These are phyloP conservation scores for Eimeria necatrix DNA, from an alignment of 169 alveolate genomes.

Conservation along the genomic window DNA sequence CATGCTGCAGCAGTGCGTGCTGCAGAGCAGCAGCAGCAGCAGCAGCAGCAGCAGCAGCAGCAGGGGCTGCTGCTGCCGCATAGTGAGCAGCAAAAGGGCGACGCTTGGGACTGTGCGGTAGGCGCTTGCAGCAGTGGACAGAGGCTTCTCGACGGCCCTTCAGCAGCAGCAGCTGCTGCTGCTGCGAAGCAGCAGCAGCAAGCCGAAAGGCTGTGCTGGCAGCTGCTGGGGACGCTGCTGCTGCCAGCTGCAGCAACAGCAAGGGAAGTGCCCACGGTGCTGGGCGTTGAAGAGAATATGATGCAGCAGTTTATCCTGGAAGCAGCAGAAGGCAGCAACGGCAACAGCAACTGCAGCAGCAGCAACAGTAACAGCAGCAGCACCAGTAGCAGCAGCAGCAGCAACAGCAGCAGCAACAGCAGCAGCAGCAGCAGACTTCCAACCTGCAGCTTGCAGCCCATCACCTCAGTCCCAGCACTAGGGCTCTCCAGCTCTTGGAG, in stretches of 20 bases:
- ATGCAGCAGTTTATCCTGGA: background rate
- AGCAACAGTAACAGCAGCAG: slow-evolving; percentile 11
- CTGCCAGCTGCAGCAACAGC: slow-evolving; percentile 52
- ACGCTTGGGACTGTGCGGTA: background rate
- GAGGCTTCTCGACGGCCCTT: background rate
- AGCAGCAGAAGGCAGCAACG: background rate
- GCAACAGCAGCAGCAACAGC: background rate
- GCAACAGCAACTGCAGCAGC: background rate
- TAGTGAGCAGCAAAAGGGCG: background rate
- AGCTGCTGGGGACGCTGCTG: slow-evolving; percentile 31
- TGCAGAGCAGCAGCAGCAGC: slow-evolving; percentile 58
- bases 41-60: slow-evolving; percentile 30
- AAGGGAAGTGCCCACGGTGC: background rate
- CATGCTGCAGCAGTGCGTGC: background rate
- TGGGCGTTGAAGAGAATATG: background rate
- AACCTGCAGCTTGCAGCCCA: slow-evolving; percentile 16
- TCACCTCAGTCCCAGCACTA: background rate
- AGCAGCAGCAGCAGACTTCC: slow-evolving; percentile 1
- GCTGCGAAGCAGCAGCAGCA: background rate
- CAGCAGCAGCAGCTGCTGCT: slow-evolving; percentile 33
- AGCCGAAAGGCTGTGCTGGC: slow-evolving; percentile 30
- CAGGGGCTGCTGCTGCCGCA: background rate
- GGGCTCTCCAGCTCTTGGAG: background rate
- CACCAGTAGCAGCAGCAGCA: slow-evolving; percentile 40
- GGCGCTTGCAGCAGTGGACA: background rate